A percentile compares a stretch with the other conserved stretches of the same genome.
Evolutionary conservation across 2,329 filamentous ascomycete species (phyloP).

Genomic region (Pseudomassariella vexata): DNA sequence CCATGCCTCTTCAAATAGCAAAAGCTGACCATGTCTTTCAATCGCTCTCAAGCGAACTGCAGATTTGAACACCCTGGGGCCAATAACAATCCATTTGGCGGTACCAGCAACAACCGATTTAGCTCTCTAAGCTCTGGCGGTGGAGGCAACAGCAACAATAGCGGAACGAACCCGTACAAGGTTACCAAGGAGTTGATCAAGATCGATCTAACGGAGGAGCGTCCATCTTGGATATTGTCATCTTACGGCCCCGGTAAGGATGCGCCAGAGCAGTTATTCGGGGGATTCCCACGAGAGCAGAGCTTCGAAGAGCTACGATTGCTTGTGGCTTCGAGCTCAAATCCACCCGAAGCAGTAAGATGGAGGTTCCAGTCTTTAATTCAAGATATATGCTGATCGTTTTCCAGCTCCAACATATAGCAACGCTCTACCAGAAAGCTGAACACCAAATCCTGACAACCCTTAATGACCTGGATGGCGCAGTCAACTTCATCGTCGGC

Average conservation of each 20-base stretch:
- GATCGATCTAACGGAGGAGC: conserved; percentile 62
- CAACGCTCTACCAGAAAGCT: conserved; percentile 56
- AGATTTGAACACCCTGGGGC: conserved; percentile 47
- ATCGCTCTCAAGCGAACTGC: conserved; percentile 44
- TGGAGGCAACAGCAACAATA: conserved; percentile 6
- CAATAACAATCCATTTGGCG: conserved; percentile 25
- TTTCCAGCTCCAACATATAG: conserved; percentile 52
- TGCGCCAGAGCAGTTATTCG: conserved; percentile 77
- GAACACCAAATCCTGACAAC: conserved; percentile 68
- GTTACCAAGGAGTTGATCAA: conserved; percentile 56
- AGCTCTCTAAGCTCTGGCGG: conserved; percentile 15
- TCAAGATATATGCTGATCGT: conserved; percentile 5
- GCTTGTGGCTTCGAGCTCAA: conserved; percentile 51
- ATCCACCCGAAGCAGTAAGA: conserved; percentile 39
- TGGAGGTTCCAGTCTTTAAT: conserved; percentile 3
- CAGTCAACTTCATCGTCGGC: conserved; percentile 62
- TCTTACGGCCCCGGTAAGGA: conserved; percentile 75
- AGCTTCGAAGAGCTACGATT: conserved; percentile 84
- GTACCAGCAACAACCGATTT: conserved; percentile 24
- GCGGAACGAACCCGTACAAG: conserved; percentile 33
- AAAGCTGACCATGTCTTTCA: background rate
- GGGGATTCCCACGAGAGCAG: conserved; percentile 71
- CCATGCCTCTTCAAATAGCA: too few relatives aligned
- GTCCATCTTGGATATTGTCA: conserved; percentile 80
- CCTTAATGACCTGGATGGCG: conserved; percentile 63